phyloP scores from a whole-genome alignment of 164 flowering plant species.

The Macadamia integrifolia region DNA sequence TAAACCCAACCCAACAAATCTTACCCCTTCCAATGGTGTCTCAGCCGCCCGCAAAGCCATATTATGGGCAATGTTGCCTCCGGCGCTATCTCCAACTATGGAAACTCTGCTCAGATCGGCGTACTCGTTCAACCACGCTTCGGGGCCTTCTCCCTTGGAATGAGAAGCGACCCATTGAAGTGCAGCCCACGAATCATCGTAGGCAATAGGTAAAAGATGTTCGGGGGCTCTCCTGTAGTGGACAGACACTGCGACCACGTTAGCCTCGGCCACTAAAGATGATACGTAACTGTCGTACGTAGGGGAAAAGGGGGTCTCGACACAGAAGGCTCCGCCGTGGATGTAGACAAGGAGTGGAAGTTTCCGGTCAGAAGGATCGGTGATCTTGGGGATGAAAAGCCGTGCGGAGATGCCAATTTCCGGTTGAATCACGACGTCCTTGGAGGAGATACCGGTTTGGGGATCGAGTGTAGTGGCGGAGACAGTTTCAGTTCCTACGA shows the following conservation, averaged over 20 bases:
- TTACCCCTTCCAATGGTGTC: constrained; percentile 15
- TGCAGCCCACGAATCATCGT: constrained; percentile 35
- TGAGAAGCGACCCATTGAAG: constrained; percentile 34
- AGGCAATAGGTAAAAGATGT: constrained; percentile 28
- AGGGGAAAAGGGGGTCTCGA: neutral
- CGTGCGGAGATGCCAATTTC: constrained; percentile 15
- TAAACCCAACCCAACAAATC: constrained; percentile 16
- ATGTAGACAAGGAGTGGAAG: neutral
- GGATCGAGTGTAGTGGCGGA: constrained; percentile 3
- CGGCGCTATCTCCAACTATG: constrained; percentile 39
- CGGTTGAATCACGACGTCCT: constrained; percentile 12
- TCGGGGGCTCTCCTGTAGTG: constrained; percentile 40
- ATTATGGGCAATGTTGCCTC: constrained; percentile 34
- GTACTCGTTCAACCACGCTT: constrained; percentile 16
- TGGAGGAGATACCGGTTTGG: constrained; percentile 10
- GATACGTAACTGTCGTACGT: constrained; percentile 17
- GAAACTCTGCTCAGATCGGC: constrained; percentile 26
- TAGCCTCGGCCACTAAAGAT: constrained; percentile 14
- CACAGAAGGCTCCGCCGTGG: neutral
- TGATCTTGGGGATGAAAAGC: neutral
- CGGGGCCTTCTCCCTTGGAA: constrained; percentile 11
- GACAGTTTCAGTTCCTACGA: constrained; percentile 3
- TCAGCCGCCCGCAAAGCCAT: constrained; percentile 17
- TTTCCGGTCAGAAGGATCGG: neutral
- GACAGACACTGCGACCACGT: constrained; percentile 27